These are phyloP conservation scores for Phytophthora macrochlamydospora DNA, from an alignment of 352 stramenopile genomes.

Conservation along the genomic window DNA sequence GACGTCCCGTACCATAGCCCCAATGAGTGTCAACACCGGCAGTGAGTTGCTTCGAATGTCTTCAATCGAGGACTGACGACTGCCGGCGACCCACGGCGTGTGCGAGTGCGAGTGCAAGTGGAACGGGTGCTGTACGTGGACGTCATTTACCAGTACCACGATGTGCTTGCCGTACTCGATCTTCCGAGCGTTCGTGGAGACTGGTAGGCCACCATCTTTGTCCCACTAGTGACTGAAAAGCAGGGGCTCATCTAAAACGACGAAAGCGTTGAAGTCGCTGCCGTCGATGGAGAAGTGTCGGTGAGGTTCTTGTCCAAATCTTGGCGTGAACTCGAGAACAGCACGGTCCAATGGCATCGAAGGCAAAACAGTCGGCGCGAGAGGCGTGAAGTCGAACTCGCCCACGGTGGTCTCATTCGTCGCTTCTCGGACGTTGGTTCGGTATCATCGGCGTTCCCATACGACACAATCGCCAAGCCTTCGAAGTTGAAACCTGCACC, in stretches of 20 bases:
- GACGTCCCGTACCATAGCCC: slow-evolving; percentile 2
- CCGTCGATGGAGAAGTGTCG: slow-evolving; percentile 13
- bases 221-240: slow-evolving; percentile 21
- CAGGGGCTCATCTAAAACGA: slow-evolving; percentile 1
- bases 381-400: neutral
- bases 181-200: slow-evolving; percentile 20
- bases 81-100: slow-evolving; percentile 17
- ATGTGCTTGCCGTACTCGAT: slow-evolving; percentile 35
- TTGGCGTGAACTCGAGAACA: slow-evolving; percentile 6
- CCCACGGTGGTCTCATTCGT: neutral
- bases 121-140: slow-evolving; percentile 26
- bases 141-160: slow-evolving; percentile 38
- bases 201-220: slow-evolving; percentile 21
- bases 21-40: slow-evolving; percentile 8
- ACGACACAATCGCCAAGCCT: no score
- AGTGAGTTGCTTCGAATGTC: slow-evolving; percentile 10
- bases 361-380: no score
- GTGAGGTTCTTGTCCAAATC: neutral
- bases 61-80: slow-evolving; percentile 1
- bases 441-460: neutral
- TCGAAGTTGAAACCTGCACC: no score
- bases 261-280: slow-evolving; percentile 1
- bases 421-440: neutral
- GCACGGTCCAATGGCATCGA: neutral
- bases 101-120: slow-evolving; percentile 25